These are phyloP conservation scores for Amanita muscaria DNA, from an alignment of 768 basidiomycete species.

Conservation along the genomic window DNA sequence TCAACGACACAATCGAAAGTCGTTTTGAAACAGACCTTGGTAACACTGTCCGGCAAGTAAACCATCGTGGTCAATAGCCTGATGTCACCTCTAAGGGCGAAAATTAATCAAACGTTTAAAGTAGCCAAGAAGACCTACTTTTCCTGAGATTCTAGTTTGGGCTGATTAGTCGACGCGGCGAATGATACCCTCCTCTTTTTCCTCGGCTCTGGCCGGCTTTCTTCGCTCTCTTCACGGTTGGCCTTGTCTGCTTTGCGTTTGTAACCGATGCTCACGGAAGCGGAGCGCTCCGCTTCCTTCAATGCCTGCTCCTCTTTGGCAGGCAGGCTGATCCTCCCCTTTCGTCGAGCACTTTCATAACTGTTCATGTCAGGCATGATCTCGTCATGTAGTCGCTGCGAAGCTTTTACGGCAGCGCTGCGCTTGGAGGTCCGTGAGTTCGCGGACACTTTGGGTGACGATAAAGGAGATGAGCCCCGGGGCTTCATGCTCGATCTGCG, in stretches of 20 bases:
- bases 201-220: slow-evolving; percentile 5
- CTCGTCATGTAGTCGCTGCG: slow-evolving; percentile 47
- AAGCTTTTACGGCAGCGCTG: slow-evolving; percentile 36
- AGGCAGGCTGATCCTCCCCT: slow-evolving; percentile 11
- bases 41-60: slow-evolving; percentile 42
- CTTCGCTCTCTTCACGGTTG: background rate
- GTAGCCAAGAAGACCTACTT: background rate
- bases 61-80: slow-evolving; percentile 66
- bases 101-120: background rate
- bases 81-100: slow-evolving; percentile 21
- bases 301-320: background rate
- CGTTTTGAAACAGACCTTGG: slow-evolving; percentile 39
- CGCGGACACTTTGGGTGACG: background rate
- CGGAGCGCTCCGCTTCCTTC: background rate
- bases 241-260: slow-evolving; percentile 10
- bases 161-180: background rate
- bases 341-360: slow-evolving; percentile 56
- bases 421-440: slow-evolving; percentile 21
- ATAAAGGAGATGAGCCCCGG: background rate
- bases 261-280: background rate
- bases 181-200: slow-evolving; percentile 13
- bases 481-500: slow-evolving; percentile 2
- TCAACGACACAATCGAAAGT: background rate
- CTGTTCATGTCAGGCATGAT: slow-evolving; percentile 73
- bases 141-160: slow-evolving; percentile 7